Evolutionary conservation across 2,329 filamentous ascomycete genomes (phyloP).

Genomic region (Sclerotinia minor): DNA sequence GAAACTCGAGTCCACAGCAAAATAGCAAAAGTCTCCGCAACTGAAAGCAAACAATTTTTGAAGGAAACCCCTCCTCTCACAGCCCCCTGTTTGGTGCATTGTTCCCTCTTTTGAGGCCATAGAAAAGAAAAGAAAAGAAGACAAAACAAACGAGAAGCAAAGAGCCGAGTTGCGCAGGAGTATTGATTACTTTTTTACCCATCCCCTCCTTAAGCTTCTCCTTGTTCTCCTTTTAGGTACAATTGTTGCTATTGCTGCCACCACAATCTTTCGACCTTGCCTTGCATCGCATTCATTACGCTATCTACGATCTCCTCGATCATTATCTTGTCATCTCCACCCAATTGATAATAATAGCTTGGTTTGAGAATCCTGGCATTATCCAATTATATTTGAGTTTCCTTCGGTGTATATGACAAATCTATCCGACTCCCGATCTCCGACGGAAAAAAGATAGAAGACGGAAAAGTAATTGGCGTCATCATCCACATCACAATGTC

Average conservation of each 20-base stretch:
- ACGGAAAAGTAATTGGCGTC: background rate
- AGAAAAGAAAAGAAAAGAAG: background rate
- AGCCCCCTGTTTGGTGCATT: background rate
- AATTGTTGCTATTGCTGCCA: background rate
- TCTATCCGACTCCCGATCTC: background rate
- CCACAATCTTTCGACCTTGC: background rate
- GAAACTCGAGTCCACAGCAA: slow-evolving; percentile 6
- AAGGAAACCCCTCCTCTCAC: background rate
- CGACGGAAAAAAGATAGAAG: background rate
- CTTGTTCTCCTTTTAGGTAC: slow-evolving; percentile 3
- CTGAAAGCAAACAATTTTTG: background rate
- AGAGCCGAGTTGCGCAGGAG: background rate
- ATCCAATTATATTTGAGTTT: background rate
- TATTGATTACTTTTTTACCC: background rate
- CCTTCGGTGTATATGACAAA: background rate
- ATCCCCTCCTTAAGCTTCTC: background rate
- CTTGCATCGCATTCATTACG: background rate
- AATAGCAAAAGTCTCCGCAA: background rate
- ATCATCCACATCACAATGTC: slow-evolving; percentile 43
- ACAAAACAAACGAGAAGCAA: background rate
- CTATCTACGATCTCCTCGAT: background rate
- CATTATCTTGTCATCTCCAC: background rate
- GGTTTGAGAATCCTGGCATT: background rate
- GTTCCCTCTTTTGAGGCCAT: background rate
- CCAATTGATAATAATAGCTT: background rate